A percentile compares a stretch with the other conserved stretches of the same genome.
phyloP scores from a whole-genome alignment of 148 eudicot genomes.

The Selenicereus undatus region DNA sequence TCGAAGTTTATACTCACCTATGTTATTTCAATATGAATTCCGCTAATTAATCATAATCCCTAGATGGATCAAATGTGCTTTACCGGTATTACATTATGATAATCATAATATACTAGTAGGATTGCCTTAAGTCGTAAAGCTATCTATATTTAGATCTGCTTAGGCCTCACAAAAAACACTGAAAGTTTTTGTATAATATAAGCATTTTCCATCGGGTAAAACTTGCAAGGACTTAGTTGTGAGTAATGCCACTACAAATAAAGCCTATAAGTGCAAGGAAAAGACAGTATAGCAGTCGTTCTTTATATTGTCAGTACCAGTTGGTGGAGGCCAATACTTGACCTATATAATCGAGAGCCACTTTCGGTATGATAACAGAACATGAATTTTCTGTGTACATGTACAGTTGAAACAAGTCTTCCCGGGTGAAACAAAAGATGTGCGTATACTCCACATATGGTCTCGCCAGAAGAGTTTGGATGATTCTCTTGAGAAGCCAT shows the following conservation, averaged over 20 bases:
- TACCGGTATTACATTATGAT: not conserved
- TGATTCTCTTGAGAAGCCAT: not conserved
- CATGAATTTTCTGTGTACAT: not conserved
- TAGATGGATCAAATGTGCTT: not conserved
- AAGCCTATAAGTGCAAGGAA: no score
- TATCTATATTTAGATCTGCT: no score
- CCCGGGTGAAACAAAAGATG: not conserved
- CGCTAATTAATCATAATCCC: no score
- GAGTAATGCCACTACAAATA: no score
- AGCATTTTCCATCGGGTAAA: no score
- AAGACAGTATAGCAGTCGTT: no score
- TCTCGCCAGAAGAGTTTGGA: not conserved
- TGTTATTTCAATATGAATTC: no score
- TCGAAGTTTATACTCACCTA: no score
- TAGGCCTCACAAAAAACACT: no score
- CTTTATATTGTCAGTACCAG: not conserved
- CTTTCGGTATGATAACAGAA: not conserved
- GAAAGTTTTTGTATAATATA: no score
- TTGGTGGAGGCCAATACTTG: not conserved
- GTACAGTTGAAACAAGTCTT: not conserved
- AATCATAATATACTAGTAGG: not conserved
- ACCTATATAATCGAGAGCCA: not conserved
- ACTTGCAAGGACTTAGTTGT: no score
- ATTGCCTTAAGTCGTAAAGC: no score
- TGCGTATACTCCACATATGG: not conserved